phyloP scores from a whole-genome alignment of 2,329 filamentous ascomycete genomes.

The Chaetomium globosum region DNA sequence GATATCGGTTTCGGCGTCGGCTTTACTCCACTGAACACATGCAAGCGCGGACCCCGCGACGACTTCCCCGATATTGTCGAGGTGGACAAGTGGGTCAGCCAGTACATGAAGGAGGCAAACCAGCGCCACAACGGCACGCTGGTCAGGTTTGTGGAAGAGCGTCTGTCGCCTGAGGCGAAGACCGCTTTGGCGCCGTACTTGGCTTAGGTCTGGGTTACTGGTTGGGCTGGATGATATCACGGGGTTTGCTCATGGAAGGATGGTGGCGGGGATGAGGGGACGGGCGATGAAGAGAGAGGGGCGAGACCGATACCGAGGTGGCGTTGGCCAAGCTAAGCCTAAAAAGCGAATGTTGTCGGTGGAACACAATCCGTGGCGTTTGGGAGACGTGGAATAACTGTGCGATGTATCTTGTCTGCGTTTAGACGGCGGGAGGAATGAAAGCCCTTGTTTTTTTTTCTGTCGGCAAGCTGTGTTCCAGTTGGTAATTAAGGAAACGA shows the following conservation, averaged over 20 bases:
- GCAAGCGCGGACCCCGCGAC: constrained; percentile 72
- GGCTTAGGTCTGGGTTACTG: constrained; percentile 38
- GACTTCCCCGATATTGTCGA: constrained; percentile 84
- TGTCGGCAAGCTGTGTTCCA: not conserved
- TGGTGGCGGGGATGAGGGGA: not conserved
- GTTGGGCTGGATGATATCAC: not conserved
- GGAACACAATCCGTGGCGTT: constrained; percentile 19
- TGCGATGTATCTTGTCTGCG: constrained; percentile 1
- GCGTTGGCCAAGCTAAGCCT: not conserved
- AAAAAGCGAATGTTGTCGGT: not conserved
- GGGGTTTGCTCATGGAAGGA: not conserved
- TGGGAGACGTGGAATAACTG: constrained; percentile 17
- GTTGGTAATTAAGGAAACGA: not conserved
- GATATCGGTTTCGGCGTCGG: constrained; percentile 93
- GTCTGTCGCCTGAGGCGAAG: constrained; percentile 65
- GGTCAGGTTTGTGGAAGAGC: constrained; percentile 69
- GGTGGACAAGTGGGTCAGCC: constrained; percentile 80
- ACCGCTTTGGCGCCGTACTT: constrained; percentile 57
- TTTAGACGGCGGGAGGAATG: constrained; percentile 2
- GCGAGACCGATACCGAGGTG: not conserved
- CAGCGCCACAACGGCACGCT: constrained; percentile 71
- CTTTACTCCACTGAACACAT: constrained; percentile 91
- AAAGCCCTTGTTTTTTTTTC: not conserved
- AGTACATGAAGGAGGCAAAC: constrained; percentile 78
- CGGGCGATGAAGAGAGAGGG: not conserved